phyloP scores from a whole-genome alignment of 805 yeast species.

The Pichia rugopelliculosa region DNA sequence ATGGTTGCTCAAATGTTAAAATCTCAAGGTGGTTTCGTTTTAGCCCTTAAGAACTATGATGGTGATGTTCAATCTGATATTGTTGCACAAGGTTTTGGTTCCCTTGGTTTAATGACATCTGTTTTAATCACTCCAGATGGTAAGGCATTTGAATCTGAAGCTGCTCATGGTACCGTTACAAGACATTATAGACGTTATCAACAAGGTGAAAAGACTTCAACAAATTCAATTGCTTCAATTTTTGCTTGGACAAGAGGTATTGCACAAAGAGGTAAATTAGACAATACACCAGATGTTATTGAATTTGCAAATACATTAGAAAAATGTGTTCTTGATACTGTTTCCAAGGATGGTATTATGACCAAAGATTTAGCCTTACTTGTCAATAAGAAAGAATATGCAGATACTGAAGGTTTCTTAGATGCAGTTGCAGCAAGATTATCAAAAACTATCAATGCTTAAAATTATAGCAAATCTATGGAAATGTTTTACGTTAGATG shows the following conservation, averaged over 20 bases:
- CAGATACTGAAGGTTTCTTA: slow-evolving; percentile 68
- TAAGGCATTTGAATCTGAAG: slow-evolving; percentile 77
- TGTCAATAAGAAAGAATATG: slow-evolving; percentile 57
- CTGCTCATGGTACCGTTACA: slow-evolving; percentile 85
- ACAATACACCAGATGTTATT: slow-evolving; percentile 62
- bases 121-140: slow-evolving; percentile 81
- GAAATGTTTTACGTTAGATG: neutral
- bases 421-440: slow-evolving; percentile 59
- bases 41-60: slow-evolving; percentile 79
- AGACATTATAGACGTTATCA: slow-evolving; percentile 80
- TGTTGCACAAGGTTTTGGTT: slow-evolving; percentile 83
- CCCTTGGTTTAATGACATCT: slow-evolving; percentile 79
- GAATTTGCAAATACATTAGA: slow-evolving; percentile 61
- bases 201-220: slow-evolving; percentile 75
- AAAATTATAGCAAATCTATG: neutral
- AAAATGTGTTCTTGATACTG: slow-evolving; percentile 63
- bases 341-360: slow-evolving; percentile 68
- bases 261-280: slow-evolving; percentile 73
- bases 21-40: slow-evolving; percentile 73
- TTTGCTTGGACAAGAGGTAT: slow-evolving; percentile 86
- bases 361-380: slow-evolving; percentile 71
- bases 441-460: slow-evolving; percentile 12
- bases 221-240: slow-evolving; percentile 79
- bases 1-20: slow-evolving; percentile 88
- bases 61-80: slow-evolving; percentile 84